Evolutionary conservation across 129 eudicot genomes (phyloP).

Genomic region (Dittrichia graveolens): DNA sequence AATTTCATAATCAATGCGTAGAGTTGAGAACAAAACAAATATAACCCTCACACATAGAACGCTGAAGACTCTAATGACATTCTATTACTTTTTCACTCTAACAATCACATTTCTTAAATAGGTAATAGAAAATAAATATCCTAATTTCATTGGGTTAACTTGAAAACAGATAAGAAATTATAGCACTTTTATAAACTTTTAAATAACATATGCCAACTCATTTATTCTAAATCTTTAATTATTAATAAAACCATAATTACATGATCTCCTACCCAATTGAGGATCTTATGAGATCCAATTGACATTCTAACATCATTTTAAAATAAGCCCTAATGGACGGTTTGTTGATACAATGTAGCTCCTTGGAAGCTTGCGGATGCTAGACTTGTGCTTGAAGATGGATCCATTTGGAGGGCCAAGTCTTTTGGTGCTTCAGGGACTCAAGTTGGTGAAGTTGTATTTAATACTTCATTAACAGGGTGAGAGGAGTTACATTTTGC

Average conservation of each 20-base stretch:
- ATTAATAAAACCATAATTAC: not conserved
- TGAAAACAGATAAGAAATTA: not conserved
- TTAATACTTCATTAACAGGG: conserved; percentile 96
- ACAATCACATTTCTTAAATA: not conserved
- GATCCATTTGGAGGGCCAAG: conserved; percentile 92
- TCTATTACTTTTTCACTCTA: not conserved
- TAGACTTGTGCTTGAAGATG: conserved; percentile 95
- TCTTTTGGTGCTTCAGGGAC: conserved; percentile 98
- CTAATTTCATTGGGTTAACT: not conserved
- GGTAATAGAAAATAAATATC: not conserved
- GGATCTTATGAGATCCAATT: too few relatives aligned
- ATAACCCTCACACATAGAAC: not conserved
- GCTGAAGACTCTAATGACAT: not conserved
- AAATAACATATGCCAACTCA: not conserved
- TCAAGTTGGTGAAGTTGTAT: conserved; percentile 98
- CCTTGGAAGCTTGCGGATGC: conserved; percentile 99
- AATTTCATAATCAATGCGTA: not conserved
- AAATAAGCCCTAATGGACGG: not conserved
- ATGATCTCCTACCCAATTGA: too few relatives aligned
- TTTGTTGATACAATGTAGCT: conserved; percentile 33
- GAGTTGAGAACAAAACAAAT: not conserved
- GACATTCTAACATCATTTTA: too few relatives aligned
- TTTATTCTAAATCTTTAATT: not conserved
- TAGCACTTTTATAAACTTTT: too few relatives aligned
- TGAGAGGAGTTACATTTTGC: conserved; percentile 33